phyloP scores from a whole-genome alignment of 805 yeast species.

The Zygoascus bituminiphila region DNA sequence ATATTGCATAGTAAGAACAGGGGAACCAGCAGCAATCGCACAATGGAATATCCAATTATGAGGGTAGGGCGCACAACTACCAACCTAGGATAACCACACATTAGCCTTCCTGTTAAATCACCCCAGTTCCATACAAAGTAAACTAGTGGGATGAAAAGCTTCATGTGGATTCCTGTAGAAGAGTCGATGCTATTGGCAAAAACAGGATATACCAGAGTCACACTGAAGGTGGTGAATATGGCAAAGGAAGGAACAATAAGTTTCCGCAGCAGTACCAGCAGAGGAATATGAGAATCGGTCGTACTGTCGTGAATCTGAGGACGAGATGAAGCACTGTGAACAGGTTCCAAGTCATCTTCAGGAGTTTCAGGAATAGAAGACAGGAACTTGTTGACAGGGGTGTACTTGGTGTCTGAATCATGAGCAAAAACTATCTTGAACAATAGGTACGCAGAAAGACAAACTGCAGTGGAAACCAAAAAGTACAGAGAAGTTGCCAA shows the following conservation, averaged over 20 bases:
- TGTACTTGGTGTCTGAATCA: not conserved
- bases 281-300: conserved; percentile 42
- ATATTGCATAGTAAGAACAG: conserved; percentile 62
- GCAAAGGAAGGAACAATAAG: conserved; percentile 57
- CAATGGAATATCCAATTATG: conserved; percentile 46
- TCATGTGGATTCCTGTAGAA: conserved; percentile 27
- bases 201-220: conserved; percentile 79
- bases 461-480: conserved; percentile 42
- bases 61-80: conserved; percentile 37
- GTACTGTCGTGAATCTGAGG: conserved; percentile 32
- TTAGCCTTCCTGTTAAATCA: conserved; percentile 69
- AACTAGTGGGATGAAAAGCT: conserved; percentile 62
- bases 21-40: conserved; percentile 55
- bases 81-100: conserved; percentile 44
- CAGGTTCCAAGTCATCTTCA: not conserved
- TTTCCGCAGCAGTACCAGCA: conserved; percentile 50
- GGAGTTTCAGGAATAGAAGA: not conserved
- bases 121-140: conserved; percentile 86
- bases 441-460: conserved; percentile 35
- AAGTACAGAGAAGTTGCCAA: conserved; percentile 33
- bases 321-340: conserved; percentile 9
- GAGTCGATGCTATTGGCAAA: conserved; percentile 71
- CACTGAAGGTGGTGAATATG: conserved; percentile 63
- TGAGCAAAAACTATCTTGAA: conserved; percentile 22
- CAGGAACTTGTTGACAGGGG: not conserved